These are phyloP conservation scores for Pleurotus pulmonarius DNA, from an alignment of 768 basidiomycete genomes.

Conservation along the genomic window DNA sequence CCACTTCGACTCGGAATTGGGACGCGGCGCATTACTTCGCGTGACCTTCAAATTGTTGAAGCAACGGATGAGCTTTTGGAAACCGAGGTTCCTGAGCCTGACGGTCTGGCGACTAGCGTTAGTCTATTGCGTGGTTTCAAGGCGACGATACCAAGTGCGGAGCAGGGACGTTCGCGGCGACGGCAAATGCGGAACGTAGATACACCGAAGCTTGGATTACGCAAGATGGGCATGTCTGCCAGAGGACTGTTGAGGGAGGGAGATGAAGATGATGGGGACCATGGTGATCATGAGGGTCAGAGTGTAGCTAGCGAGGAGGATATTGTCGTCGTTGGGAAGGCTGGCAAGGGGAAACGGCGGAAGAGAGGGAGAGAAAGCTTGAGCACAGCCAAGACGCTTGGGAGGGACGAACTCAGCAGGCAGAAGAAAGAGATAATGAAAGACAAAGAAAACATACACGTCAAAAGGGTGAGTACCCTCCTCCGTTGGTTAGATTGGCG, in stretches of 20 bases:
- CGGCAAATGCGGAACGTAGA: conserved; percentile 80
- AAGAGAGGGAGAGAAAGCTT: conserved; percentile 63
- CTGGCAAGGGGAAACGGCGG: conserved; percentile 44
- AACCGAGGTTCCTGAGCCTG: conserved; percentile 69
- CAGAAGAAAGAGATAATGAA: conserved; percentile 83
- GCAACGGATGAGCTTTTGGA: conserved; percentile 74
- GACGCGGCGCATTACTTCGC: conserved; percentile 69
- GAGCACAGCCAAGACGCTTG: conserved; percentile 65
- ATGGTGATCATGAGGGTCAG: conserved; percentile 44
- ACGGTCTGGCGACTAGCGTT: conserved; percentile 66
- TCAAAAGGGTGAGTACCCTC: conserved; percentile 65
- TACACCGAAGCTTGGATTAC: conserved; percentile 70
- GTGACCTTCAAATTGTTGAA: conserved; percentile 81
- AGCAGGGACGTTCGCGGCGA: conserved; percentile 70
- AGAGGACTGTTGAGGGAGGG: conserved; percentile 67
- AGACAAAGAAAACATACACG: conserved; percentile 92
- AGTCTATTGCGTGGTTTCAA: conserved; percentile 89
- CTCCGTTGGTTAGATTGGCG: conserved; percentile 9
- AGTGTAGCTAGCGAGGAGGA: conserved; percentile 76
- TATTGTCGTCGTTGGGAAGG: conserved; percentile 56
- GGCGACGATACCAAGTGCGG: conserved; percentile 90
- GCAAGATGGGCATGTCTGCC: conserved; percentile 73
- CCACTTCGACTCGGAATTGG: conserved; percentile 64
- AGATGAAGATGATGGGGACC: conserved; percentile 39
- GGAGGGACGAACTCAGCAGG: conserved; percentile 78